phyloP scores from a whole-genome alignment of 345 rosid species.

The Camelina sativa region DNA sequence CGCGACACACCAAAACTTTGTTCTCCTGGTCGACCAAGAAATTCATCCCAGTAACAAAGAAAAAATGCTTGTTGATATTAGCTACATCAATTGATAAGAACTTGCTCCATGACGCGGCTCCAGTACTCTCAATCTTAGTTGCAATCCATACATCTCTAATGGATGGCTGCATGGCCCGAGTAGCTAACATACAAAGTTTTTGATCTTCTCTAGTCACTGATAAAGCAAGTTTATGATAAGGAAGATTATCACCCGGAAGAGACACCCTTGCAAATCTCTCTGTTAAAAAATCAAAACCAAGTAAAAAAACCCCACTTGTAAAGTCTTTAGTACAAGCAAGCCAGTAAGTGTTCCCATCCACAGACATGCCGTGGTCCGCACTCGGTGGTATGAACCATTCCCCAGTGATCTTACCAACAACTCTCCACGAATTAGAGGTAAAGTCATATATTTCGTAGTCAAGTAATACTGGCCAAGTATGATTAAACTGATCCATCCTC shows the following conservation, averaged over 20 bases:
- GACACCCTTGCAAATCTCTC: neutral
- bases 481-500: neutral
- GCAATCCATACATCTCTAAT: neutral
- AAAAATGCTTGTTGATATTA: neutral
- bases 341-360: neutral
- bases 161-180: neutral
- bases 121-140: neutral
- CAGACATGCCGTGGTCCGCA: neutral
- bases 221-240: neutral
- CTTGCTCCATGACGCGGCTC: slow-evolving; percentile 4
- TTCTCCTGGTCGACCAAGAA: neutral
- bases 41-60: neutral
- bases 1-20: neutral
- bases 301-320: neutral
- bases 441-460: neutral
- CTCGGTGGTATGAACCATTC: neutral
- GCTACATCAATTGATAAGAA: neutral
- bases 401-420: neutral
- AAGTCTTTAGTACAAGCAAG: neutral
- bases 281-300: neutral
- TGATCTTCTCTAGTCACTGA: slow-evolving; percentile 1
- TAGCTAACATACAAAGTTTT: neutral
- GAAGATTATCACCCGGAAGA: slow-evolving; percentile 1
- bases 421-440: neutral
- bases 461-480: neutral